These are phyloP conservation scores for Verticillium klebahnii DNA, from an alignment of 2,329 filamentous ascomycete genomes.

Conservation along the genomic window DNA sequence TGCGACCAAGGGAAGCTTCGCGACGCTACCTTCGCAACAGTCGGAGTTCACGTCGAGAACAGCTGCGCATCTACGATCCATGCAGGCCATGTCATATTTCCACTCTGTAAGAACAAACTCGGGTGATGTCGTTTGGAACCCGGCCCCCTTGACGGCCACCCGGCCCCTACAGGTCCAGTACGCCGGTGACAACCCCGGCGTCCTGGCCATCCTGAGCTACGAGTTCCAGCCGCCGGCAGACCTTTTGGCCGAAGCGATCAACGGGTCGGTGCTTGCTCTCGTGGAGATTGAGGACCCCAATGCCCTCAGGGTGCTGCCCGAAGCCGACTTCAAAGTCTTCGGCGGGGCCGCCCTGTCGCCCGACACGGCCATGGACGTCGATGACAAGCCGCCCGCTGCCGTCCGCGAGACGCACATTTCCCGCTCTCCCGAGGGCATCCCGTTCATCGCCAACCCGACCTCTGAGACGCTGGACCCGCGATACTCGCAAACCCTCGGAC, in stretches of 20 bases:
- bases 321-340: conserved; percentile 3
- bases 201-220: conserved; percentile 65
- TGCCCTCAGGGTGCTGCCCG: conserved; percentile 38
- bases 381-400: conserved; percentile 11
- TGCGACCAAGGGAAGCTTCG: conserved; percentile 38
- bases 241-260: conserved; percentile 60
- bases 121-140: conserved; percentile 39
- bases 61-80: conserved; percentile 61
- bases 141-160: conserved; percentile 49
- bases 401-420: conserved; percentile 16
- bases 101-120: conserved; percentile 36
- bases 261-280: conserved; percentile 65
- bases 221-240: conserved; percentile 57
- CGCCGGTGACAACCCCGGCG: conserved; percentile 39
- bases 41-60: conserved; percentile 54
- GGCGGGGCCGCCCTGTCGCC: conserved; percentile 5
- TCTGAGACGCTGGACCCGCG: conserved; percentile 55
- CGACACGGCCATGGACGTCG: conserved; percentile 14
- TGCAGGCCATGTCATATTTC: conserved; percentile 81
- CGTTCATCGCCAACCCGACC: conserved; percentile 53
- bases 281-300: conserved; percentile 52
- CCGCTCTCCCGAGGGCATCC: conserved; percentile 50
- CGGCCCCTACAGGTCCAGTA: conserved; percentile 62
- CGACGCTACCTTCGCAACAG: conserved; percentile 54
- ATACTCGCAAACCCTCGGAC: conserved; percentile 54